A percentile compares a stretch with the other conserved stretches of the same genome.
Evolutionary conservation across 2,329 filamentous ascomycete species (phyloP).

Genomic region (Trichoderma afroharzianum): DNA sequence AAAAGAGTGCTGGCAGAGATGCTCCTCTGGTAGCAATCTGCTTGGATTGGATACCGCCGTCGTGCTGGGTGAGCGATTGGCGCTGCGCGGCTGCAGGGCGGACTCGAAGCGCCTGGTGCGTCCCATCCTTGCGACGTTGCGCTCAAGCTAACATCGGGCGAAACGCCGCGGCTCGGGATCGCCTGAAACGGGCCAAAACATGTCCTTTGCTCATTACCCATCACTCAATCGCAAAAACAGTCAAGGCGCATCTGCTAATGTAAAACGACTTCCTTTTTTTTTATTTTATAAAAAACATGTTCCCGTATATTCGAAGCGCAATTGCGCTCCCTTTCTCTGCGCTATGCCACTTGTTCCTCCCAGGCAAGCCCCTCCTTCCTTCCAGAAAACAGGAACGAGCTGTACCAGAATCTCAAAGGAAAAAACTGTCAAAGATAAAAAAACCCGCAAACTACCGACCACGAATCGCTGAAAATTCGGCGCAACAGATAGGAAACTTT

Average conservation of each 20-base stretch:
- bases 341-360: not conserved
- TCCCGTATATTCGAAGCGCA: constrained; percentile 13
- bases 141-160: constrained; percentile 6
- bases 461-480: constrained; percentile 17
- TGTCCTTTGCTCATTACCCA: not conserved
- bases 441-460: constrained; percentile 15
- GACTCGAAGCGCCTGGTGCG: not conserved
- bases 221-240: not conserved
- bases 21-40: not conserved
- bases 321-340: not conserved
- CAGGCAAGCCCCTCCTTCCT: not conserved
- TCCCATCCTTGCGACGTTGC: constrained; percentile 1
- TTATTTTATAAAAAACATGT: constrained; percentile 10
- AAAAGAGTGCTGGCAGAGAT: not conserved
- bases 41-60: not conserved
- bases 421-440: constrained; percentile 6
- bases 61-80: not conserved
- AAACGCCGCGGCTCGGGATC: constrained; percentile 7
- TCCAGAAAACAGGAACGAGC: constrained; percentile 2
- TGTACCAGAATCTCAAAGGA: not conserved
- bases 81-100: not conserved
- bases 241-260: not conserved
- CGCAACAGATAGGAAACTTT: constrained; percentile 10
- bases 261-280: not conserved
- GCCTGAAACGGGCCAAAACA: not conserved